A percentile compares a stretch with the other conserved stretches of the same genome.
Evolutionary conservation across 2,329 filamentous ascomycete genomes (phyloP).

Genomic region (Clonostachys chloroleuca): DNA sequence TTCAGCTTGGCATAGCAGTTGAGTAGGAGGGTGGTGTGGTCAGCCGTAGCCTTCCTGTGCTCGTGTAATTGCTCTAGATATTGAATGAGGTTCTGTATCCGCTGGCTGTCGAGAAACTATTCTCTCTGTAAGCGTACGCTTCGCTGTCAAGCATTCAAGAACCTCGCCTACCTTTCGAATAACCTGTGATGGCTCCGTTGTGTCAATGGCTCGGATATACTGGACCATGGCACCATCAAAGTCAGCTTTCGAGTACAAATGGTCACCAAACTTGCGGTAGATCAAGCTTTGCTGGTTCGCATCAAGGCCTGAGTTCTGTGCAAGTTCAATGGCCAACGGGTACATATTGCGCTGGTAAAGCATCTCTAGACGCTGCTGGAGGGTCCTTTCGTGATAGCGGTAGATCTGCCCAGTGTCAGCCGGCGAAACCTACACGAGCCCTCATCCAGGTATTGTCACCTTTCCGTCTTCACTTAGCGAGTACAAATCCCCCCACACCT

Average conservation of each 20-base stretch:
- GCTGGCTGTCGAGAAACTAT: constrained; percentile 90
- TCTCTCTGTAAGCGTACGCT: constrained; percentile 15
- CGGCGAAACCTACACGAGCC: background rate
- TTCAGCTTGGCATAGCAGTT: constrained; percentile 99
- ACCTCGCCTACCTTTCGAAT: constrained; percentile 70
- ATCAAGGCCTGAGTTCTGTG: constrained; percentile 83
- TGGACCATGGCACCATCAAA: constrained; percentile 99
- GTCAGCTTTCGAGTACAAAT: constrained; percentile 89
- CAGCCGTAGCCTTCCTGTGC: constrained; percentile 85
- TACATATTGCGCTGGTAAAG: constrained; percentile 93
- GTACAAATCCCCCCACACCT: constrained; percentile 88
- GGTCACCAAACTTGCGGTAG: constrained; percentile 89
- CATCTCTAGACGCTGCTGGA: constrained; percentile 89
- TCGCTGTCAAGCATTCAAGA: accelerated
- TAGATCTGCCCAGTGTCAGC: constrained; percentile 52
- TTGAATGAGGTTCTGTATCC: constrained; percentile 95
- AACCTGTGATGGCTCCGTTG: constrained; percentile 92
- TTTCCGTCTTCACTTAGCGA: constrained; percentile 91
- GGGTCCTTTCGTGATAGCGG: constrained; percentile 83
- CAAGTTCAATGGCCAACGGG: constrained; percentile 84
- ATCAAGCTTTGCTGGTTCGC: constrained; percentile 82
- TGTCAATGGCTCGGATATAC: constrained; percentile 93
- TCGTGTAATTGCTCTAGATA: constrained; percentile 96
- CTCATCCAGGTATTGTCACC: constrained; percentile 41
- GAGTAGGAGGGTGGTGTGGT: constrained; percentile 89